phyloP scores from a whole-genome alignment of 768 basidiomycete species.

The Phanerochaete sordida region DNA sequence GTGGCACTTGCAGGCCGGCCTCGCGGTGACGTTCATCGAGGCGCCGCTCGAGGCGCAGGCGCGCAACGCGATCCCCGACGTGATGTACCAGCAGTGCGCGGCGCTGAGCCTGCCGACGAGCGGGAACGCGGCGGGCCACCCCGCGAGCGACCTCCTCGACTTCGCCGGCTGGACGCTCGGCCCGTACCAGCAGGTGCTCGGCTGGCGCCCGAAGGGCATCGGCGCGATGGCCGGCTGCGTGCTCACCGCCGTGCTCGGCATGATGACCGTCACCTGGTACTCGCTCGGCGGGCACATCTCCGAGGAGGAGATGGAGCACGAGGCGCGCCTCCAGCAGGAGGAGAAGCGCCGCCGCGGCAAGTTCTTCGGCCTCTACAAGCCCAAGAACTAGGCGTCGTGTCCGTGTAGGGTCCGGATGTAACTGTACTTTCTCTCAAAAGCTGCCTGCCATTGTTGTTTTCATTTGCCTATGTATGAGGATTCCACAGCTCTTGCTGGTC shows the following conservation, averaged over 20 bases:
- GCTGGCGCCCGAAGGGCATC: constrained; percentile 73
- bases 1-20: constrained; percentile 82
- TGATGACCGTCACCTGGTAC: constrained; percentile 86
- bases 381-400: constrained; percentile 6
- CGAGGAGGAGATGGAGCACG: constrained; percentile 79
- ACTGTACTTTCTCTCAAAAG: too few species aligned
- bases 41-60: constrained; percentile 73
- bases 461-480: too few species aligned
- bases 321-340: constrained; percentile 53
- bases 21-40: constrained; percentile 82
- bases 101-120: constrained; percentile 51
- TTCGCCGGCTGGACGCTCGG: constrained; percentile 61
- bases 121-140: constrained; percentile 88
- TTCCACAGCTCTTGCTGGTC: too few species aligned
- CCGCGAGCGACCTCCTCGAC: constrained; percentile 52
- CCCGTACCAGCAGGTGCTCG: constrained; percentile 69
- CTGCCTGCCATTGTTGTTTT: too few species aligned
- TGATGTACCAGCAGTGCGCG: constrained; percentile 69
- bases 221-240: constrained; percentile 80
- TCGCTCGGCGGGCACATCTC: constrained; percentile 66
- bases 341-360: constrained; percentile 51
- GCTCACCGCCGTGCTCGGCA: constrained; percentile 78
- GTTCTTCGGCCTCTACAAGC: constrained; percentile 36
- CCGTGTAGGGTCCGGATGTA: too few species aligned
- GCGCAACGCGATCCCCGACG: constrained; percentile 49